Evolutionary conservation across 352 stramenopile genomes (phyloP), one percentile per base, ranked within the genome.

Genomic region (Phytophthora pisi): DNA sequence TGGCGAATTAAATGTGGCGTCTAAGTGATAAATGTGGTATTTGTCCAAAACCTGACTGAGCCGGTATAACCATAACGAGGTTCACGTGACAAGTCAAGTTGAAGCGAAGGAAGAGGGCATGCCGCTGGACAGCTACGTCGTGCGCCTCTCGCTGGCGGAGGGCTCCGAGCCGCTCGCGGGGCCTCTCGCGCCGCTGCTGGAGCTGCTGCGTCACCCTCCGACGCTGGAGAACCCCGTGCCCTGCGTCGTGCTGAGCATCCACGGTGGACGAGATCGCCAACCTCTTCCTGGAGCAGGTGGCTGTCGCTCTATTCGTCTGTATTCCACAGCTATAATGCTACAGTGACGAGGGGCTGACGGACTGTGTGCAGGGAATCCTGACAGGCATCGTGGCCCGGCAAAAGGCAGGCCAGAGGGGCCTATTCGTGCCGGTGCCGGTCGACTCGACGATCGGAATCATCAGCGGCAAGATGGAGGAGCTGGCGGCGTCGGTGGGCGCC

Each of bases 261-360:
- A 31, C 7, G 13, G 51, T 80, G 16, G 68, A 80, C 23, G 68
- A 74, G 24, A 65, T 82, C 20, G 61, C 65, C 9, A 66, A 62
- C 9, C 8, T 70, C 46, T 76, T 75, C 28, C 9, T 64, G n/a
- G 51, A 73, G 13, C 54, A 79, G 28, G 74, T 79, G 23, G 20
- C 31, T 45, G 26, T 31, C 5, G 23, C 8, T 57, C 20, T 45
- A 10, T 49, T 46, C 1, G 26, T 9, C 28, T 7, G 28, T 7
- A 31, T 31, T 31, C 28, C 7, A 34, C 30, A 34, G 30, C 30
- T 34, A 34, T 11, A 34, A 34, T 34, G 3, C 30, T 34, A 11
- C 1, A 2, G 30, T 9, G 9, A 2, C 9, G 30, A 31, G 28
- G 30, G 30, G 30, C 30, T 34, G 30, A 34, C 30, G 30, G 9